A percentile compares a stretch with the other conserved stretches of the same genome.
phyloP scores from a whole-genome alignment of 129 eudicot species.

The Dittrichia graveolens region DNA sequence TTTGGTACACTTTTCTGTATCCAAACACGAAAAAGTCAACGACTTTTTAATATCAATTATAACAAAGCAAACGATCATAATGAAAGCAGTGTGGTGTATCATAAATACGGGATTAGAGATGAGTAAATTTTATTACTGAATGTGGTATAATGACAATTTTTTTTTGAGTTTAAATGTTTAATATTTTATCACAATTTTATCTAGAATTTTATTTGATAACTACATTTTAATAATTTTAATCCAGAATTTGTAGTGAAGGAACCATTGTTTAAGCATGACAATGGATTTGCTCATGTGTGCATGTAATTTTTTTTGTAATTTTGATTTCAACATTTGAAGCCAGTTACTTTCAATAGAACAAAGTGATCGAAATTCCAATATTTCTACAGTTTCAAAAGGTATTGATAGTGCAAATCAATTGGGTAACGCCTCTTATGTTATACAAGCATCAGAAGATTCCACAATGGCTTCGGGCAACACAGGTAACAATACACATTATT shows the following conservation, averaged over 20 bases:
- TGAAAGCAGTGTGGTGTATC: neutral
- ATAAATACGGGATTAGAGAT: neutral
- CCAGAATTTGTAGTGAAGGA: neutral
- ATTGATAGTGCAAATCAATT: slow-evolving; percentile 34
- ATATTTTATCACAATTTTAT: neutral
- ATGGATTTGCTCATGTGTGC: slow-evolving; percentile 12
- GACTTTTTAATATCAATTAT: neutral
- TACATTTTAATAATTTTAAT: neutral
- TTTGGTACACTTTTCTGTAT: neutral
- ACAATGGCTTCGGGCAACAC: slow-evolving; percentile 34
- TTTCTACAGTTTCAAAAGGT: slow-evolving; percentile 48
- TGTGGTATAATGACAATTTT: neutral
- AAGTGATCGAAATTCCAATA: slow-evolving; percentile 43
- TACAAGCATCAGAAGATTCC: slow-evolving; percentile 31
- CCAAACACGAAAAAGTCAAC: neutral
- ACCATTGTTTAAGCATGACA: slow-evolving; percentile 1
- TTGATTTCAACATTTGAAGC: slow-evolving; percentile 64
- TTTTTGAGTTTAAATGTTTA: neutral
- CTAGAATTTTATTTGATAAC: neutral
- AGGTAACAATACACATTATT: too few relatives aligned
- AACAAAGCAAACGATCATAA: neutral
- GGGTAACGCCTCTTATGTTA: slow-evolving; percentile 40
- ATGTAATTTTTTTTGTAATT: too few relatives aligned
- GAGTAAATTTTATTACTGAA: neutral
- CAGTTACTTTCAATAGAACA: slow-evolving; percentile 48